These are phyloP conservation scores for Collybiopsis luxurians DNA, from an alignment of 768 basidiomycete species.

Conservation along the genomic window DNA sequence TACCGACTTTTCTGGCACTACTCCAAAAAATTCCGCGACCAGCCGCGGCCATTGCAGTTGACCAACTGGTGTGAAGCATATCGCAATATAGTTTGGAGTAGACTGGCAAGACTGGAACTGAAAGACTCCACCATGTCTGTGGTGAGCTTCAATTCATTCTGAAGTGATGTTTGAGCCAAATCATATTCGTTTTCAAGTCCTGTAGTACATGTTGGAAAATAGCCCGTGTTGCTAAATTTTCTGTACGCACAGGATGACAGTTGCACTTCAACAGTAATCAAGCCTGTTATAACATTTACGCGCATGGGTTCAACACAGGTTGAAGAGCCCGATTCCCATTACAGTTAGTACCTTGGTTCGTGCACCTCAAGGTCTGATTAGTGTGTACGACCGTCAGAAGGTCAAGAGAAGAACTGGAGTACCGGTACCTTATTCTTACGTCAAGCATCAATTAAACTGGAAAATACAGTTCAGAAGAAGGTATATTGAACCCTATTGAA, in stretches of 20 bases:
- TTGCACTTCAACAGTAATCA: constrained; percentile 35
- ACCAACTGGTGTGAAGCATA: no score
- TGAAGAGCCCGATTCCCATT: constrained; percentile 13
- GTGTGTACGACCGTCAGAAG: constrained; percentile 18
- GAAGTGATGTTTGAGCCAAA: no score
- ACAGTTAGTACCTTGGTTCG: constrained; percentile 15
- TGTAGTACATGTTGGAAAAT: constrained; percentile 27
- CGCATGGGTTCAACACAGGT: constrained; percentile 18
- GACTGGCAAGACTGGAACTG: no score
- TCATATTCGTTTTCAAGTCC: no score
- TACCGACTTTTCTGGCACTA: no score
- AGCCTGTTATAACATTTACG: constrained; percentile 34
- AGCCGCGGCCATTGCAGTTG: no score
- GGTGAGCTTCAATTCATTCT: no score
- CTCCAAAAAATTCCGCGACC: no score
- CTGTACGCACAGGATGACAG: constrained; percentile 16
- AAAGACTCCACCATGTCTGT: no score
- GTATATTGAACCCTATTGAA: constrained; percentile 13
- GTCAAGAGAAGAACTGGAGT: no score
- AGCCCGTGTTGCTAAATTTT: background rate
- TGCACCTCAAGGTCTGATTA: constrained; percentile 24
- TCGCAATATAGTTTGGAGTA: no score
- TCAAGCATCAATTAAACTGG: constrained; percentile 27
- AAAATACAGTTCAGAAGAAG: constrained; percentile 23
- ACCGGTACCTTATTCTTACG: no score